Conservation (phyloP, 169 alveolate species). For the Eimeria necatrix region DNA sequence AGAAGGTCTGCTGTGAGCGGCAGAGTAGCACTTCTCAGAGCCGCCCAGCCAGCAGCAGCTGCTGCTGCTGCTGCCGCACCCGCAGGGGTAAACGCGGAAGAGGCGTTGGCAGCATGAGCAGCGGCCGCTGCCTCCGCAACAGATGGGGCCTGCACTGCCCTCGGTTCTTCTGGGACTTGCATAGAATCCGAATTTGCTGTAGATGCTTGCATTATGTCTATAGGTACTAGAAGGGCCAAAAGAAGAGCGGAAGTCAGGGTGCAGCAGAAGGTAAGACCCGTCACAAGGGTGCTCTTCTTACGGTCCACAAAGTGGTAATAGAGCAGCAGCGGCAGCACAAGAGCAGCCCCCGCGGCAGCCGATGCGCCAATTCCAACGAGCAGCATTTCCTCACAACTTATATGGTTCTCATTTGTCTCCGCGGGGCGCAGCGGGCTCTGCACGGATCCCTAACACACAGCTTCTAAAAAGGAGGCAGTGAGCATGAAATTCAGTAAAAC, state of each 20-base stretch:
- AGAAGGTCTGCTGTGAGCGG: slow-evolving; percentile 64
- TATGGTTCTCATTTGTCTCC: neutral
- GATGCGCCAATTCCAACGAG: slow-evolving; percentile 64
- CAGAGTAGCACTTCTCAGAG: slow-evolving; percentile 25
- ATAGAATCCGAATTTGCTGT: neutral
- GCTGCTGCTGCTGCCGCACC: slow-evolving; percentile 73
- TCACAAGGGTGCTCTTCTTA: slow-evolving; percentile 32
- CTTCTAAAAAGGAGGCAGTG: neutral
- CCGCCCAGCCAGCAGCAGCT: slow-evolving; percentile 68
- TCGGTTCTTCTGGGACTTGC: neutral
- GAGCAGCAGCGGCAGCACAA: slow-evolving; percentile 56
- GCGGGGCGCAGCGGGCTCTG: too few relatives aligned
- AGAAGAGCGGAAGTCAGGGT: slow-evolving; percentile 43
- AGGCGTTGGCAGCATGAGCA: slow-evolving; percentile 4
- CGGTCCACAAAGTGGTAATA: slow-evolving; percentile 67
- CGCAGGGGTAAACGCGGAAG: slow-evolving; percentile 28
- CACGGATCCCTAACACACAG: neutral
- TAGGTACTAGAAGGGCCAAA: slow-evolving; percentile 63
- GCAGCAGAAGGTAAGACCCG: slow-evolving; percentile 49
- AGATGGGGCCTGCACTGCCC: neutral
- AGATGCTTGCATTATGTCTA: slow-evolving; percentile 63
- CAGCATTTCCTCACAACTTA: neutral
- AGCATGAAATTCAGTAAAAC: neutral
- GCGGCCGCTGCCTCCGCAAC: slow-evolving; percentile 56
- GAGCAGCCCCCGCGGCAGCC: slow-evolving; percentile 58